These are phyloP conservation scores for Cerioporus squamosus DNA, from an alignment of 1,284 basidiomycete species.

Conservation along the genomic window DNA sequence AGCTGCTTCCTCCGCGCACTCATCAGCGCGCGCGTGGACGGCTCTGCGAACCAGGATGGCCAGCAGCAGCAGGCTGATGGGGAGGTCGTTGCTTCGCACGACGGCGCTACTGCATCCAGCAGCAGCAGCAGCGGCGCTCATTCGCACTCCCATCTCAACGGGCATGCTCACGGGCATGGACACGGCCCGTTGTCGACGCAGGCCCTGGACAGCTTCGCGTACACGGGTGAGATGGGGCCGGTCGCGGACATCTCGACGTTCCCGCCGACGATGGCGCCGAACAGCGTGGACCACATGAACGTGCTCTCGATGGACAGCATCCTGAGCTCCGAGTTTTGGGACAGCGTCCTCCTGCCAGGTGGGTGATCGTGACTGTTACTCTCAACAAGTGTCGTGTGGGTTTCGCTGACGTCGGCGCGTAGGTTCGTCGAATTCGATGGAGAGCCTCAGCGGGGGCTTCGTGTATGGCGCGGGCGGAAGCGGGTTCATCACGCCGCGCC, in stretches of 20 bases:
- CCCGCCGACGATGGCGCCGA: constrained; percentile 78
- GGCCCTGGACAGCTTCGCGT: constrained; percentile 56
- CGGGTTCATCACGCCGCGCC: constrained; percentile 64
- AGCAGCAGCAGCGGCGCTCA: not conserved
- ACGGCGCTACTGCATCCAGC: constrained; percentile 1
- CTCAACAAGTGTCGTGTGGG: too few species aligned
- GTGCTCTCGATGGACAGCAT: constrained; percentile 81
- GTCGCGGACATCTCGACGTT: constrained; percentile 79
- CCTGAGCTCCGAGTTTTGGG: constrained; percentile 80
- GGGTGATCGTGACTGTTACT: constrained; percentile 30
- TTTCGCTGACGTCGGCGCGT: constrained; percentile 8
- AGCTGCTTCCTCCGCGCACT: constrained; percentile 85
- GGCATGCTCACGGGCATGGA: constrained; percentile 3
- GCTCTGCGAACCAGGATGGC: not conserved
- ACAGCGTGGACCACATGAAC: constrained; percentile 44
- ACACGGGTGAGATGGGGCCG: constrained; percentile 80
- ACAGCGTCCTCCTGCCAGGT: constrained; percentile 84
- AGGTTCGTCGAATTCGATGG: constrained; percentile 80
- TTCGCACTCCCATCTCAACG: constrained; percentile 6
- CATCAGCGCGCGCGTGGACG: constrained; percentile 62
- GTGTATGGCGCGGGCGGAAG: constrained; percentile 81
- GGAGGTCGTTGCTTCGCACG: constrained; percentile 3
- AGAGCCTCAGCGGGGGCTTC: constrained; percentile 81
- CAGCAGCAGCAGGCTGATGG: constrained; percentile 4
- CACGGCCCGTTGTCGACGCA: constrained; percentile 6